Base-by-base conservation (phyloP, 257 asterid species). In the Nicotiana undulata region DNA sequence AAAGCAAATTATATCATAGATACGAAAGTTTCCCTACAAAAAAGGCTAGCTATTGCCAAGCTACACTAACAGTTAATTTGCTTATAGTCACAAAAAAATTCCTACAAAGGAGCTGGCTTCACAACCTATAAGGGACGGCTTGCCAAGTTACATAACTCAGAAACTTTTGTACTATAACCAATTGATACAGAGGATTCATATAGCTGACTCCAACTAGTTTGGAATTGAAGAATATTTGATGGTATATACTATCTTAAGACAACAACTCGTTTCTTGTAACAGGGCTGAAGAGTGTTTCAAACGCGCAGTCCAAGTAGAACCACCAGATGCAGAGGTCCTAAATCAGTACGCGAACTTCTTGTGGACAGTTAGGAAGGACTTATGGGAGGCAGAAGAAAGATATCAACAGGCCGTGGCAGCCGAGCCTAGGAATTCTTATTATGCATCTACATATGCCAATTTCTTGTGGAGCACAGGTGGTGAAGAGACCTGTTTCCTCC, bases 391-490 rank as follows among this genome's bases (percentile, higher is more conserved):
- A 0, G 99, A 95, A 86, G 94, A 95, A 53, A 84, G 80, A 81
- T 95, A 84, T 65, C 37, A 91, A n/a, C 94, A 91, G 82, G 95
- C 97, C 3, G 26, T 91, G 64, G 83, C 89, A 4, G 81, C 85
- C 22, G 98, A 92, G 66, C 93, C 94, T 4, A 80, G 81, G 9
- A 93, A 90, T 74, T 15, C 90, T 53, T 86, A 87, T 20, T 84
- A 85, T 32, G 90, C 92, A 28, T 90, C 94, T 2, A 83, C 85
- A 55, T 93, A 95, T 32, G 96, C 97, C 3, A 80, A 84, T 80
- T 93, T 95, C 93, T 84, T 95, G 85, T 95, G 99, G 99, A 89
- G 70, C 84, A 93, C 97, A 6, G 97, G 99, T 5, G 97, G 93
- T 12, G 97, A 92, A 49, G 99, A 90, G 13, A 95, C 98, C 1